Evolutionary conservation across 805 yeast species (phyloP).

Genomic region (Scheffersomyces ergatensis): DNA sequence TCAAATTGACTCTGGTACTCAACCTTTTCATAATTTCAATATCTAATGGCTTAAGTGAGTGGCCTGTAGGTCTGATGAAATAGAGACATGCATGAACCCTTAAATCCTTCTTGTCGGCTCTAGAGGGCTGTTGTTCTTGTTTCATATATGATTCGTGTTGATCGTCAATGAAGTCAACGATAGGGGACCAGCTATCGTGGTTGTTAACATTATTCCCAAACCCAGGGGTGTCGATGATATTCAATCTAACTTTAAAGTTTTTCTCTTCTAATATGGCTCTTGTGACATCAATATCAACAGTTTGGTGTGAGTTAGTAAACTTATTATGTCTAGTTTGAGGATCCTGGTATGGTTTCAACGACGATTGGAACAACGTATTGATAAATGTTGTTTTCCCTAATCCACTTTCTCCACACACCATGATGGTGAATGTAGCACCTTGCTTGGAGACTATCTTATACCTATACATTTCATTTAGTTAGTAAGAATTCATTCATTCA

Average conservation of each 20-base stretch:
- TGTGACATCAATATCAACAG: conserved; percentile 75
- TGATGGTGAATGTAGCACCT: conserved; percentile 75
- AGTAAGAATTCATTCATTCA: too few relatives aligned
- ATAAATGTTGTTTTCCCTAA: conserved; percentile 90
- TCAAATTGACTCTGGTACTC: conserved; percentile 76
- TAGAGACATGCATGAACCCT: conserved; percentile 90
- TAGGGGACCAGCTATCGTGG: conserved; percentile 80
- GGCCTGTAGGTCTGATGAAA: conserved; percentile 90
- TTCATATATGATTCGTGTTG: conserved; percentile 87
- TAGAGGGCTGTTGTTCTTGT: conserved; percentile 88
- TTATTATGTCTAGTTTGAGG: conserved; percentile 55
- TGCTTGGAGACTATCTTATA: conserved; percentile 72
- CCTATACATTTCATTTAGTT: conserved; percentile 27
- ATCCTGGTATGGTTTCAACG: conserved; percentile 58
- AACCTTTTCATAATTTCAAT: conserved; percentile 84
- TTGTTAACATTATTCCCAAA: conserved; percentile 90
- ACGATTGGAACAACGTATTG: conserved; percentile 79
- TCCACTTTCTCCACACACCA: conserved; percentile 92
- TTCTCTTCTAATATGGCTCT: conserved; percentile 84
- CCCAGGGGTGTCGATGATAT: conserved; percentile 90
- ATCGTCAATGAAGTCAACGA: conserved; percentile 85
- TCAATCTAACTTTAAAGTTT: conserved; percentile 72
- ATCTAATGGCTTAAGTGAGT: conserved; percentile 82
- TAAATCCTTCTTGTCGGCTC: conserved; percentile 66
- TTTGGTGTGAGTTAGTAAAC: conserved; percentile 53